These are phyloP conservation scores for Calocera cornea DNA, from an alignment of 768 basidiomycete species.

Conservation along the genomic window DNA sequence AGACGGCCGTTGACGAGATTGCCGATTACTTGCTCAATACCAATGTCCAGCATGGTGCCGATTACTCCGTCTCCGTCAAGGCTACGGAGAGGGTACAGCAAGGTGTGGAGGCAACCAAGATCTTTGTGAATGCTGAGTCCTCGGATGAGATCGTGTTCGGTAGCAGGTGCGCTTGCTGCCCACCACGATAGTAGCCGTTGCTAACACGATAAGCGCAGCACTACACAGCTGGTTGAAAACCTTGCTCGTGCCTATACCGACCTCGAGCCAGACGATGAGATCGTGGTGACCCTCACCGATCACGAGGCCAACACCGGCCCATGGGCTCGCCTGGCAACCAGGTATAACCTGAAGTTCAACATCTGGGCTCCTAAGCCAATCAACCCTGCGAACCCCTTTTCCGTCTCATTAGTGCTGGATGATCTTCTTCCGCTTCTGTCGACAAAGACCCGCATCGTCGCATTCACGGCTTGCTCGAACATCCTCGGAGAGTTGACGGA, in stretches of 20 bases:
- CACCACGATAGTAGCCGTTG: neutral
- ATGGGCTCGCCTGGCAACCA: constrained; percentile 61
- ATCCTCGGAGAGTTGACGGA: constrained; percentile 55
- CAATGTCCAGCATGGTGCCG: constrained; percentile 52
- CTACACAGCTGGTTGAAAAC: constrained; percentile 57
- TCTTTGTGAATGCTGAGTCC: constrained; percentile 51
- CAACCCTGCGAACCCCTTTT: constrained; percentile 48
- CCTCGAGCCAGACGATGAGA: constrained; percentile 50
- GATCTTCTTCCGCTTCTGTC: constrained; percentile 51
- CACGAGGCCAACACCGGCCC: constrained; percentile 70
- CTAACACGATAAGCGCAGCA: constrained; percentile 20
- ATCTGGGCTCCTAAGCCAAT: constrained; percentile 43
- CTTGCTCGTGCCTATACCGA: constrained; percentile 45
- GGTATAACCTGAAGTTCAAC: constrained; percentile 41
- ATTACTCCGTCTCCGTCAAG: constrained; percentile 44
- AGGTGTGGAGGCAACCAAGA: constrained; percentile 38
- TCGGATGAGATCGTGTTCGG: constrained; percentile 54
- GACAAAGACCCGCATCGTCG: constrained; percentile 52
- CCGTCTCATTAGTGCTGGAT: constrained; percentile 39
- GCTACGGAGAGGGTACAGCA: constrained; percentile 40
- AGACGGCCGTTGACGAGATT: constrained; percentile 43
- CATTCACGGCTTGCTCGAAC: constrained; percentile 64
- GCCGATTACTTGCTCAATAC: constrained; percentile 55
- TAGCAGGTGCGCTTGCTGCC: constrained; percentile 21
- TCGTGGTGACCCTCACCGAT: constrained; percentile 55